Base-by-base conservation (phyloP, 108 stramenopile species). In the Heterococcus sp. region DNA sequence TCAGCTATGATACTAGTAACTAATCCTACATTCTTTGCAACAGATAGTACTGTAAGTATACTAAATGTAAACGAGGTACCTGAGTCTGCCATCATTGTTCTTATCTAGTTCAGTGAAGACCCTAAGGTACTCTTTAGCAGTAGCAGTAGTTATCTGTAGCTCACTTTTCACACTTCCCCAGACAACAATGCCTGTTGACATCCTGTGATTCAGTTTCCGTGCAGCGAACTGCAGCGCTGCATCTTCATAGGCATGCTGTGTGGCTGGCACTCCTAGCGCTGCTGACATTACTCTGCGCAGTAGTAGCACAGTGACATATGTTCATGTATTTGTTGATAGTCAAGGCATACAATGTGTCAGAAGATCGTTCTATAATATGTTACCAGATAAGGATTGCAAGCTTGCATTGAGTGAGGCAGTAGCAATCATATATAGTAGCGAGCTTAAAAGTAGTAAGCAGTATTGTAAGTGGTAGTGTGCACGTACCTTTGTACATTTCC, bases 231-330 rank as follows among this genome's bases (percentile, higher is more conserved):
- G 84, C 30, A 85, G 85, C 14, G 84, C 84, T 29, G 75, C 81
- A 31, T 85, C 85, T 38, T 85, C 85, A 65, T 84, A 85, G 71
- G 81, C 84, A 78, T 85, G 85, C 3, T 85, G 73, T 21, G 85
- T 85, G 32, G 72, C 84, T 35, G 72, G 78, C 37, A 84, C 83
- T 0, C 85, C 85, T 2, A 85, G 83, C 70, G 38, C 77, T 29
- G 32, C 30, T 35, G 76, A 70, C 78, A 83, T 83, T 38, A 75
- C 34, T n/a, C n/a, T n/a, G n/a, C n/a, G n/a, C n/a, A n/a, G n/a
- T n/a, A n/a, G n/a, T n/a, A n/a, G n/a, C n/a, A n/a, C n/a, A n/a
- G n/a, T n/a, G n/a, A n/a, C n/a, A n/a, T n/a, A n/a, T n/a, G n/a
- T n/a, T n/a, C n/a, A n/a, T n/a, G n/a, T n/a, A n/a, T n/a, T n/a